Conservation (phyloP, 2,329 filamentous ascomycete species). For the Huntiella abstrusa region DNA sequence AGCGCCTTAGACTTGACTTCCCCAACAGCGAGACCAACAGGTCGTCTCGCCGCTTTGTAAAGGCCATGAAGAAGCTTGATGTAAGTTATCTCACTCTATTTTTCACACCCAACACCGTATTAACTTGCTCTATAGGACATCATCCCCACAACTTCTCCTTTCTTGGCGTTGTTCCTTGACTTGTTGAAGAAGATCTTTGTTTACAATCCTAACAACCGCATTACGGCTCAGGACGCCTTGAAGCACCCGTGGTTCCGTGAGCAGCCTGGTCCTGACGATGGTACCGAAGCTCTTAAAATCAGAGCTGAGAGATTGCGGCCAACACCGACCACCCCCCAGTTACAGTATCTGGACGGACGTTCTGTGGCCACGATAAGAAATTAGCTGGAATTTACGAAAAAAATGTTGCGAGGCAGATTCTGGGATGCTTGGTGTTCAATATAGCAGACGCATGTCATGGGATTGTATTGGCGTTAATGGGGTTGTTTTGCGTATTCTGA, state of each 20-base stretch:
- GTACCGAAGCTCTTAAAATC: conserved; percentile 48
- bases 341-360: background rate
- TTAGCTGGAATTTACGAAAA: background rate
- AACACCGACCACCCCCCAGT: conserved; percentile 1
- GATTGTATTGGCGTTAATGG: no score
- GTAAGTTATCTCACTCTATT: conserved; percentile 23
- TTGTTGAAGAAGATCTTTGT: conserved; percentile 48
- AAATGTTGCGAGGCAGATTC: no score
- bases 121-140: conserved; percentile 31
- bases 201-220: conserved; percentile 45
- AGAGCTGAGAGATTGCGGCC: conserved; percentile 24
- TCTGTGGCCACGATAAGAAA: background rate
- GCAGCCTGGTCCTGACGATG: conserved; percentile 42
- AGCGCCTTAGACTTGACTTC: conserved; percentile 45
- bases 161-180: conserved; percentile 44
- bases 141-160: conserved; percentile 39
- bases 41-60: conserved; percentile 46
- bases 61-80: conserved; percentile 50
- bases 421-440: no score
- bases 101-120: no score
- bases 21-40: conserved; percentile 43
- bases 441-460: no score
- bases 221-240: conserved; percentile 46
- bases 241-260: conserved; percentile 53
- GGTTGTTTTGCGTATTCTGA: background rate